Evolutionary conservation across 305 asterid genomes (phyloP), one percentile per base, ranked within the genome.

Genomic region (Salvia sclarea): DNA sequence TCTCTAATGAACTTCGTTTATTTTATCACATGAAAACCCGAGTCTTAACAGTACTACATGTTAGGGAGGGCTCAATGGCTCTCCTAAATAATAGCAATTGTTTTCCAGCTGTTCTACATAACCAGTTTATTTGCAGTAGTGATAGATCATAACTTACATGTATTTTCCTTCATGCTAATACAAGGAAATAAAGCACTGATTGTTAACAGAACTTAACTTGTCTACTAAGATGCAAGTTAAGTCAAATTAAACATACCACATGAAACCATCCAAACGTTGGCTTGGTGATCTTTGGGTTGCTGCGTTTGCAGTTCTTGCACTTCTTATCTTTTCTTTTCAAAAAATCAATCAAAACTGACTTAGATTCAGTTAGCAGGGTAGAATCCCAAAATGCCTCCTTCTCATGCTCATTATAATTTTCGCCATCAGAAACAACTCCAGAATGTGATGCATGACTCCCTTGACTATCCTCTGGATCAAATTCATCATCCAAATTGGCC

Each of bases 261-360:
- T 70, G 76, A 75, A 94, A 79, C 96, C 98, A 89, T 83, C 96
- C 98, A 82, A 91, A 91, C 48, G 91, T 88, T 48, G 96, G 90
- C 76, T 85, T 89, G 13, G 17, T 82, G 70, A 94, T 75, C 78
- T 79, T 79, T 53, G 98, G 95, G 75, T 81, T 88, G 6, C 30
- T 64, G 55, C 77, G 77, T 9, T 55, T 45, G 56, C 98, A 94
- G 24, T 73, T 81, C 28, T 2, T 22, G 77, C 97, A 90, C 67
- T 86, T 78, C 65, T 7, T 49, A 16, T 28, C 33, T 63, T 78
- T 86, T 28, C 48, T 72, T 86, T 69, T 86, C 62, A 89, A 78
- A 72, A 90, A 88, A 40, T 79, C 88, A 68, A 74, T 76, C 66
- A 91, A 54, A 71, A 85, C 83, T 37, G 88, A 66, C 80, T 73